Evolutionary conservation across 2,329 filamentous ascomycete genomes (phyloP).

Genomic region (Akanthomyces dipterigenus): DNA sequence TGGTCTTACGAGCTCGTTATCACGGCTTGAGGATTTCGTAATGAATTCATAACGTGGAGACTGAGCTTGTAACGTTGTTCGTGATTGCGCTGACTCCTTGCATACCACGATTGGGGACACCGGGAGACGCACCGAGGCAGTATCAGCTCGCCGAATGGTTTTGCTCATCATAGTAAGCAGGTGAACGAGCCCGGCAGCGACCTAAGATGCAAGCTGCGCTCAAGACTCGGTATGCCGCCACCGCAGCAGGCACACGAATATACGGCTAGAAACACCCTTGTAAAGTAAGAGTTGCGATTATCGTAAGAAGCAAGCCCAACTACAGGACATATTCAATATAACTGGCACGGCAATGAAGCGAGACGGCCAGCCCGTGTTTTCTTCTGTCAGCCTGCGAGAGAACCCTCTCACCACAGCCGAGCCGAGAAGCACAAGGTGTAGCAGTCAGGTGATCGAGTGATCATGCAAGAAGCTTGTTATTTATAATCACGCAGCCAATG

Average conservation of each 20-base stretch:
- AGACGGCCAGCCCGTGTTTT: background rate
- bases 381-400: background rate
- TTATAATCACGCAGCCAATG: background rate
- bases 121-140: too few species aligned
- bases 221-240: background rate
- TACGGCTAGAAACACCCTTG: background rate
- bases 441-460: constrained; percentile 5
- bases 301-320: background rate
- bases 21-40: background rate
- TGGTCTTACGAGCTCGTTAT: background rate
- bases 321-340: background rate
- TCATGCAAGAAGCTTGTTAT: background rate
- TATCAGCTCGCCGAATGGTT: background rate
- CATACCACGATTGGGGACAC: background rate
- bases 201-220: background rate
- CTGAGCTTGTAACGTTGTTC: background rate
- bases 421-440: background rate
- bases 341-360: background rate
- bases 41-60: background rate
- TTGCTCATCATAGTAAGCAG: background rate
- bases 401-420: background rate
- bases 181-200: background rate
- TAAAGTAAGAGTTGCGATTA: background rate
- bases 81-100: background rate
- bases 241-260: background rate